Base-by-base conservation (phyloP, 1,284 basidiomycete species). In the Neolentinus lepideus region DNA sequence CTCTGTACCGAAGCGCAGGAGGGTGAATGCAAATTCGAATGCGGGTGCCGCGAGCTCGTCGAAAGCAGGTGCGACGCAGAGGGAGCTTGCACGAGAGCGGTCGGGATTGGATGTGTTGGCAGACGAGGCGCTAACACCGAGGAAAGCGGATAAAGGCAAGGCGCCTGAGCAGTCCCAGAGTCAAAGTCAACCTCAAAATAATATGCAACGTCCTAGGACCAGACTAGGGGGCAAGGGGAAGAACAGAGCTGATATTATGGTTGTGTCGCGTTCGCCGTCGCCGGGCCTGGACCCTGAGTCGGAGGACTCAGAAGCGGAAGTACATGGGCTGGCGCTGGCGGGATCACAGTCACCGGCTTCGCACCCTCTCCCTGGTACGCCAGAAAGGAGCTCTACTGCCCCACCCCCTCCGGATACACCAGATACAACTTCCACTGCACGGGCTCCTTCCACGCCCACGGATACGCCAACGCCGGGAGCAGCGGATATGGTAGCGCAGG, bases 21-120 rank as follows among this genome's bases (percentile, higher is more conserved):
- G 38, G 38, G 38, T 16, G 12, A 6, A 31, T 12, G 29, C 29
- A 31, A 31, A 31, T 12, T 31, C 29, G 6, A 21, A 16, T 43
- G 12, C 38, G 16, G n/a, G 38, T 21, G 19, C 8, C 6, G 38
- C 38, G 38, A n/a, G 38, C 38, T 43, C 59, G 2, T 56, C 62
- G 48, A 58, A 51, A 45, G 51, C 57, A 19, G 29, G 59, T 43
- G 35, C 4, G 54, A 55, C 33, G 55, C 52, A 19, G 58, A 54
- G 51, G 53, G 58, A 59, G 56, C 51, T 47, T 19, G 67, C 66
- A 31, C 62, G 75, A 52, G 63, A 75, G 45, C 73, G 68, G 59
- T 81, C 78, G 56, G 85, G 81, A 3, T 67, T 88, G 62, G 84
- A 88, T 60, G 84, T 87, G 33, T 71, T 88, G 29, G 86, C 86